Evolutionary conservation across 176 grass and related monocot genomes (phyloP).

Genomic region (Saccharum officinarum): DNA sequence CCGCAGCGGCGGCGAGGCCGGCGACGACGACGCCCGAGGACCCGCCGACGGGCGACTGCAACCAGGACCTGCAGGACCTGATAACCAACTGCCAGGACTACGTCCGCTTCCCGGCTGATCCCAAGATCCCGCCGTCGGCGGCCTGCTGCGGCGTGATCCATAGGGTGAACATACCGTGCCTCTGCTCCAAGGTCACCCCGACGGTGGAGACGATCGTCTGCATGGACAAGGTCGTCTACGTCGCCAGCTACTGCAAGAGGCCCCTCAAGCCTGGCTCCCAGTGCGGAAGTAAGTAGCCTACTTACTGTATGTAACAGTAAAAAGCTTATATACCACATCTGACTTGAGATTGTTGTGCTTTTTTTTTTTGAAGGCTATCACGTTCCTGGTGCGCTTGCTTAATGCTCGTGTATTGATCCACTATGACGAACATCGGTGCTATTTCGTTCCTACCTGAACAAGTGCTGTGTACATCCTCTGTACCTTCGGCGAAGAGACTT

Average conservation of each 20-base stretch:
- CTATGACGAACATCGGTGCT: background rate
- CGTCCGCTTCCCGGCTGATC: conserved; percentile 32
- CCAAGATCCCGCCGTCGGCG: conserved; percentile 40
- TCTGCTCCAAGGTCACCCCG: conserved; percentile 55
- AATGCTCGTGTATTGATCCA: background rate
- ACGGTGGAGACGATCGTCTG: conserved; percentile 33
- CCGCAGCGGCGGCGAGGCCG: conserved; percentile 6
- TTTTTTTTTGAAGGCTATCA: conserved; percentile 34
- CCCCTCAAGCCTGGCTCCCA: conserved; percentile 38
- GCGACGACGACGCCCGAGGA: background rate
- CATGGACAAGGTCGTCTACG: conserved; percentile 56
- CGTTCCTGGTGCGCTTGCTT: conserved; percentile 25
- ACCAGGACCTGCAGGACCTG: conserved; percentile 28
- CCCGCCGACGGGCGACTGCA: background rate
- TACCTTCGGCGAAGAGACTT: background rate
- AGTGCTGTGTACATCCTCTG: background rate
- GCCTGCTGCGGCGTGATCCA: conserved; percentile 50
- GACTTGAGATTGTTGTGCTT: background rate
- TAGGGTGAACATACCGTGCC: conserved; percentile 49
- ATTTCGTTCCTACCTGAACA: background rate
- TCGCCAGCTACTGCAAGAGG: conserved; percentile 41
- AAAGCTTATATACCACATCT: background rate
- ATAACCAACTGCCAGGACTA: conserved; percentile 36
- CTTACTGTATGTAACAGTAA: background rate
- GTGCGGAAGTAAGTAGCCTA: conserved; percentile 54